Conservation (phyloP, 208 protist genomes). For the Crithidia brevicula region DNA sequence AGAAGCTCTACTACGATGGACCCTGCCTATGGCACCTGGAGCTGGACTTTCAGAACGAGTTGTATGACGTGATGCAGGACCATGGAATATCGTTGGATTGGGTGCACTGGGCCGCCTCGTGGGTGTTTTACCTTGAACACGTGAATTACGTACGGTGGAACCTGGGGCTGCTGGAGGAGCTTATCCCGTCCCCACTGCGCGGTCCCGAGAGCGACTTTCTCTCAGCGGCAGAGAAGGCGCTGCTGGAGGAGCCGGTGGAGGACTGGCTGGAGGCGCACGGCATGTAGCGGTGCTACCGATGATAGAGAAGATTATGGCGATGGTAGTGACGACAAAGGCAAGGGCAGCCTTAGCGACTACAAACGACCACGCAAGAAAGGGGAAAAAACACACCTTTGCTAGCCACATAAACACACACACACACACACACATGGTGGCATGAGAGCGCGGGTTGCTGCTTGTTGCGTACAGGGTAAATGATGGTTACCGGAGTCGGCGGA, state of each 20-base stretch:
- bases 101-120: slow-evolving; percentile 73
- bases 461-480: too few species aligned
- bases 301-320: too few species aligned
- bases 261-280: slow-evolving; percentile 59
- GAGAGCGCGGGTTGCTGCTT: too few species aligned
- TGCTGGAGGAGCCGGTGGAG: slow-evolving; percentile 57
- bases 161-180: slow-evolving; percentile 60
- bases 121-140: slow-evolving; percentile 85
- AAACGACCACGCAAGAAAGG: too few species aligned
- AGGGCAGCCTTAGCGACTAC: too few species aligned
- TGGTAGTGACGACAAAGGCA: too few species aligned
- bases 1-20: slow-evolving; percentile 82
- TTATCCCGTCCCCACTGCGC: slow-evolving; percentile 58
- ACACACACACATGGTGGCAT: too few species aligned
- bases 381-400: too few species aligned
- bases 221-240: slow-evolving; percentile 43
- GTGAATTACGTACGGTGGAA: slow-evolving; percentile 66
- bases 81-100: slow-evolving; percentile 77
- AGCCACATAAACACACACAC: too few species aligned
- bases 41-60: slow-evolving; percentile 79
- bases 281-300: too few species aligned
- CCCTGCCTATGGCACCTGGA: slow-evolving; percentile 86
- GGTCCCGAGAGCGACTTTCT: slow-evolving; percentile 79
- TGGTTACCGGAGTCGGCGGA: too few species aligned
- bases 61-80: slow-evolving; percentile 90